Evolutionary conservation across 352 stramenopile species (phyloP).

Genomic region (Globisporangium viniferum): DNA sequence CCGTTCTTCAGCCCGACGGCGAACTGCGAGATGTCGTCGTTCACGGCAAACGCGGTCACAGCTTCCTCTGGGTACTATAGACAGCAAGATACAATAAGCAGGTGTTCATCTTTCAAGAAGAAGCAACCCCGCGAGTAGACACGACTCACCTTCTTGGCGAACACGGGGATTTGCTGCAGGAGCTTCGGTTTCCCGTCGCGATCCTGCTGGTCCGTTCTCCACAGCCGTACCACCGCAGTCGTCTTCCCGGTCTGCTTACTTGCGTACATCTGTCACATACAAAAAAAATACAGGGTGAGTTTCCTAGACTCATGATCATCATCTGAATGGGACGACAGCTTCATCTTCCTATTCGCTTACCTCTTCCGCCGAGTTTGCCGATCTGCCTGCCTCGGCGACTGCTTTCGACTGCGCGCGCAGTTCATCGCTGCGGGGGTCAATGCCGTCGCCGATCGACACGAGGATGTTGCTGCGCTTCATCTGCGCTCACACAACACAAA

Average conservation of each 20-base stretch:
- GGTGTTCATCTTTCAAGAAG: not conserved
- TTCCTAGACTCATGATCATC: not conserved
- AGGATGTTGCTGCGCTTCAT: constrained; percentile 88
- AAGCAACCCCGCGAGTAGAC: not conserved
- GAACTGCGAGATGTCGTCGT: constrained; percentile 80
- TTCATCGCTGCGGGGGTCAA: constrained; percentile 77
- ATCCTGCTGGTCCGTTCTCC: constrained; percentile 87
- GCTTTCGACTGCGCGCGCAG: constrained; percentile 75
- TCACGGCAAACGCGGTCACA: constrained; percentile 83
- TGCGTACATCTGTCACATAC: constrained; percentile 47
- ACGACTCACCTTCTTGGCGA: constrained; percentile 65
- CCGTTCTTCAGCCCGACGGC: constrained; percentile 80
- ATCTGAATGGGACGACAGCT: not conserved
- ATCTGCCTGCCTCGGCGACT: constrained; percentile 67
- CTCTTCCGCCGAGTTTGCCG: constrained; percentile 48
- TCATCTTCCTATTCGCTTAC: constrained; percentile 15
- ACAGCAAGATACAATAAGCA: not conserved
- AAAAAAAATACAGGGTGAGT: not conserved
- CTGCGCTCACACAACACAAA: constrained; percentile 24
- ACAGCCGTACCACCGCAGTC: constrained; percentile 80
- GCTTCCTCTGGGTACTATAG: constrained; percentile 76
- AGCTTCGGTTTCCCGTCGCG: constrained; percentile 82
- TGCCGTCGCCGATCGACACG: constrained; percentile 83
- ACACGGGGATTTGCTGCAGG: constrained; percentile 83
- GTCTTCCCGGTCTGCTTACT: constrained; percentile 60